Evolutionary conservation across 2,329 filamentous ascomycete genomes (phyloP), one percentile per base, ranked within the genome.

Genomic region (Ceratocystis huliohia): DNA sequence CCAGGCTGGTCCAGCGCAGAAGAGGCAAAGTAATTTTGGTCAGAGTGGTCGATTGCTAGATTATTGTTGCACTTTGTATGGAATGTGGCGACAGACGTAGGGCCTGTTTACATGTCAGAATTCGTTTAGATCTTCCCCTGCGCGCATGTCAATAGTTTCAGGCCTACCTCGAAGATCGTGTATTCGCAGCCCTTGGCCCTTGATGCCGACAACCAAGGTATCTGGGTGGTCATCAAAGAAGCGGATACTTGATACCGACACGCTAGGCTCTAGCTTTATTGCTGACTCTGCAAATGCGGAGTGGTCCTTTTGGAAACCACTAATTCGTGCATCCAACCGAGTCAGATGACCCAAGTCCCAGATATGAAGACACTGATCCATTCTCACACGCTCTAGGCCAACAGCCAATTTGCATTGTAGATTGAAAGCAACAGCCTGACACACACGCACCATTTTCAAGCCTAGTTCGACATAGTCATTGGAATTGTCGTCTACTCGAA

Each of bases 11-110:
- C 88, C 13, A 89, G 77, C 2, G 87, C 87, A 15, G 88, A 90
- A 0, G 89, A 92, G 1, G 89, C 86, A 76, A 94, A 93, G 74
- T 91, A 93, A 71, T 94, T 91, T 70, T 87, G 84, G 71, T 95
- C 88, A 25, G 85, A 79, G 68, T 88, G 89, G 76, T 94, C 89
- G 68, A 94, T 89, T 17, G 88, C 83, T 65, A 94, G 74, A 69
- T 88, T 88, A 70, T 88, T 88, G 73, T 85, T 86, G 71, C 84
- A 86, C 70, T 82, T 84, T 3, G 85, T 88, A 69, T 82, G 82
- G 69, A 86, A 87, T n/a, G 78, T 84, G 61, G 82, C 77, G 5
- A 81, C 80, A 22, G 79, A 77, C 15, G 78, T 78, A 44, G 81
- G 77, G 45, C 82, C 80, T 78, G 77, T 75, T 20, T 79, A 66